These are phyloP conservation scores for Alnus glutinosa DNA, from an alignment of 306 rosid species.

Conservation along the genomic window DNA sequence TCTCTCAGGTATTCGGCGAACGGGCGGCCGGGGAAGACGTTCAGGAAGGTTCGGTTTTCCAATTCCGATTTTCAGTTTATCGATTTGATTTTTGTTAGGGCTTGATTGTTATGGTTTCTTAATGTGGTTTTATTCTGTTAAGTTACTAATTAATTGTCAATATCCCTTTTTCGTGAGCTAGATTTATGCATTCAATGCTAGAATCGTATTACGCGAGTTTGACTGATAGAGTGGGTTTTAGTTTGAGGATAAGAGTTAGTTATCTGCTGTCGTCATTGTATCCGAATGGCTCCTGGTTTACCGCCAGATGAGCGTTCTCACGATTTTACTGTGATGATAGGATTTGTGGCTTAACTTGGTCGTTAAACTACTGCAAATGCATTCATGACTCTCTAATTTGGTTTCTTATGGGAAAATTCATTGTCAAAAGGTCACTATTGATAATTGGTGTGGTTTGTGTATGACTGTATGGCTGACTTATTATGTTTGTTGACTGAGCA, in stretches of 20 bases:
- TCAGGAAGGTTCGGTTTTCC: constrained; percentile 50
- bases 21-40: constrained; percentile 66
- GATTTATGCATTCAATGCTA: constrained; percentile 10
- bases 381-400: not conserved
- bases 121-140: not conserved
- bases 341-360: not conserved
- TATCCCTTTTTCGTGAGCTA: not conserved
- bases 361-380: not conserved
- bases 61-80: constrained; percentile 11
- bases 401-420: not conserved
- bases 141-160: not conserved
- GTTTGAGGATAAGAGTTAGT: not conserved
- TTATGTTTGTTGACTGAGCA: not conserved
- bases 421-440: not conserved
- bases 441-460: not conserved
- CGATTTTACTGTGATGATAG: not conserved
- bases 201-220: not conserved
- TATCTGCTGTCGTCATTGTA: not conserved
- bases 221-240: not conserved
- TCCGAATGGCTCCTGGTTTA: not conserved
- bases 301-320: not conserved
- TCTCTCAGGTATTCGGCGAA: constrained; percentile 63
- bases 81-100: constrained; percentile 12
- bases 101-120: not conserved
- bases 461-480: not conserved